Conservation (phyloP, 306 rosid species). For the Lathyrus oleraceus region DNA sequence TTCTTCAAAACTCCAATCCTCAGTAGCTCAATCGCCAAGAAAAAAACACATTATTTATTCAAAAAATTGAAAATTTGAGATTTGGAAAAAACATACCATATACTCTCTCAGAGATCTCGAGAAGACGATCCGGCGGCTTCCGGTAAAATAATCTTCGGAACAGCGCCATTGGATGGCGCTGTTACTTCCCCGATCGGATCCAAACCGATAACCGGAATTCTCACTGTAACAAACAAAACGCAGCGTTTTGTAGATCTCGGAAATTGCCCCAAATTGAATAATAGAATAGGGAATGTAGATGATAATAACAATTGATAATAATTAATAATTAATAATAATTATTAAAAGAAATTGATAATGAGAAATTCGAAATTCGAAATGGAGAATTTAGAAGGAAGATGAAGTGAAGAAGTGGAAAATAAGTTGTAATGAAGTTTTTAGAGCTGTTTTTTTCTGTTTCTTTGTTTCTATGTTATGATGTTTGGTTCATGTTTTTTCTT, state of each 20-base stretch:
- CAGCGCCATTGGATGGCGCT: conserved; percentile 99
- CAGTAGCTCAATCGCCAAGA: conserved; percentile 1
- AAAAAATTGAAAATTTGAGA: background rate
- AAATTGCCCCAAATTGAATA: background rate
- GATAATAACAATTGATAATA: background rate
- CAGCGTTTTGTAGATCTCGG: conserved; percentile 48
- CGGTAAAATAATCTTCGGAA: conserved; percentile 88
- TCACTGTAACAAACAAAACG: conserved; percentile 36
- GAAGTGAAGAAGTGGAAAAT: background rate
- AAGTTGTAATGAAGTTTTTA: no score
- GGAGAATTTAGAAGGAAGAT: background rate
- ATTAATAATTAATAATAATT: background rate
- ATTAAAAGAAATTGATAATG: background rate
- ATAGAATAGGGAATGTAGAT: background rate
- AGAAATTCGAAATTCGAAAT: background rate
- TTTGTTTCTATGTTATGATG: no score
- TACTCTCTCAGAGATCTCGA: conserved; percentile 94
- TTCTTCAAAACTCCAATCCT: conserved; percentile 32
- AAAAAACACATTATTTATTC: background rate
- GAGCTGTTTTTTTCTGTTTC: no score
- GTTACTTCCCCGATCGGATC: conserved; percentile 74
- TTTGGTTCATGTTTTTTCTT: no score
- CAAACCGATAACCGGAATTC: conserved; percentile 56
- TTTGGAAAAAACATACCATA: conserved; percentile 51
- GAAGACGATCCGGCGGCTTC: conserved; percentile 99